Percentiles rank a stretch among this genome's conserved stretches.
phyloP scores from a whole-genome alignment of 768 basidiomycete genomes.

The Dendrothele bispora region DNA sequence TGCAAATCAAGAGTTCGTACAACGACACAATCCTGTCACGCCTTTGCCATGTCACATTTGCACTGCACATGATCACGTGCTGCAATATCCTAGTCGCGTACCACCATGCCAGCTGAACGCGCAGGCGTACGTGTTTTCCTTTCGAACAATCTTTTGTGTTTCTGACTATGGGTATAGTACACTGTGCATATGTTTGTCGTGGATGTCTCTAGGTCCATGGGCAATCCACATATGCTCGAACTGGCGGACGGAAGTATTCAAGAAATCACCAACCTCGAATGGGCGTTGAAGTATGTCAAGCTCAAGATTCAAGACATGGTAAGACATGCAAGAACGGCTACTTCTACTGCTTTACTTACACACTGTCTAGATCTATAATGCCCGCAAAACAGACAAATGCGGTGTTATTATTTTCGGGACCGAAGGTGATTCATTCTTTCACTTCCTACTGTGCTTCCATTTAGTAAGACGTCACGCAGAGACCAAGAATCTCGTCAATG shows the following conservation, averaged over 20 bases:
- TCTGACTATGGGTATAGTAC: conserved; percentile 48
- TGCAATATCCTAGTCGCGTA: too few species aligned
- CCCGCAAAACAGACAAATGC: conserved; percentile 91
- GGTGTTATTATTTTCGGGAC: conserved; percentile 90
- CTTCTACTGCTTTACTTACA: background rate
- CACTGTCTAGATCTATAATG: conserved; percentile 74
- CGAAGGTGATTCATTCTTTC: conserved; percentile 46
- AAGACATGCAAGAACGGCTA: conserved; percentile 8
- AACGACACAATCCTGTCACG: too few species aligned
- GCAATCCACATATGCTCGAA: conserved; percentile 54
- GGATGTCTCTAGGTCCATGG: conserved; percentile 89
- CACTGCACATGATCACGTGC: too few species aligned
- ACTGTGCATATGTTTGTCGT: conserved; percentile 88
- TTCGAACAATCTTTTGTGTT: background rate
- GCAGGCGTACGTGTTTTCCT: conserved; percentile 67
- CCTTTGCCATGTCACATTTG: too few species aligned
- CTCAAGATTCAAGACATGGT: conserved; percentile 93
- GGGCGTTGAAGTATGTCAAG: conserved; percentile 84
- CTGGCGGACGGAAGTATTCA: conserved; percentile 50
- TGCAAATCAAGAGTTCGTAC: too few species aligned
- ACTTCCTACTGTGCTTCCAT: background rate
- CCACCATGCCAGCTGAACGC: conserved; percentile 73
- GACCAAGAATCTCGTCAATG: conserved; percentile 65
- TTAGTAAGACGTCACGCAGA: conserved; percentile 39
- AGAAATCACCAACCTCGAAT: conserved; percentile 77